phyloP scores from a whole-genome alignment of 352 stramenopile species.

The Phytophthora ramorum region DNA sequence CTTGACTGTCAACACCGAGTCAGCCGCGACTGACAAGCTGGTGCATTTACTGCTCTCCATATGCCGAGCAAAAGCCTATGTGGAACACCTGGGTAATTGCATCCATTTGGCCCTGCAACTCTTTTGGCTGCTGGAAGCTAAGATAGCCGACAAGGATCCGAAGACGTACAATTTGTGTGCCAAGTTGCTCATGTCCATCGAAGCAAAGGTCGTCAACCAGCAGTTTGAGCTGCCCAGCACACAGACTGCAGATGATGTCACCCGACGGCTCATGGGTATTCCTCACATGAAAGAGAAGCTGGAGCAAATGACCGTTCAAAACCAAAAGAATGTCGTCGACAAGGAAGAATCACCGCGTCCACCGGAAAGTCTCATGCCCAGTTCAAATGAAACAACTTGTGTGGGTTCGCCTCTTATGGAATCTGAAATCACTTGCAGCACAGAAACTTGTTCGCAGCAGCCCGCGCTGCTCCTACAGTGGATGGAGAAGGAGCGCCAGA shows the following conservation, averaged over 20 bases:
- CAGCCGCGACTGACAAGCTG: slow-evolving; percentile 69
- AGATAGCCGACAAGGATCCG: slow-evolving; percentile 74
- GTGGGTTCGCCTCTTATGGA: slow-evolving; percentile 6
- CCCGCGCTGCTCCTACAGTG: slow-evolving; percentile 70
- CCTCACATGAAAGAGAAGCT: slow-evolving; percentile 63
- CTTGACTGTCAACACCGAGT: slow-evolving; percentile 68
- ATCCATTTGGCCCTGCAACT: slow-evolving; percentile 75
- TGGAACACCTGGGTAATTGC: slow-evolving; percentile 81
- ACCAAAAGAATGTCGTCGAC: background rate
- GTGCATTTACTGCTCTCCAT: slow-evolving; percentile 81
- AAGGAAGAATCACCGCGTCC: slow-evolving; percentile 18
- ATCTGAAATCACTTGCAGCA: background rate
- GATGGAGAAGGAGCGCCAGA: slow-evolving; percentile 82
- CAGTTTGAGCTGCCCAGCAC: slow-evolving; percentile 64
- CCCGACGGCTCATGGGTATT: slow-evolving; percentile 58
- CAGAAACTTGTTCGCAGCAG: slow-evolving; percentile 25
- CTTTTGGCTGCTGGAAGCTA: slow-evolving; percentile 81
- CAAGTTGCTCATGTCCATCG: slow-evolving; percentile 85
- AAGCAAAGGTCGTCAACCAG: slow-evolving; percentile 85
- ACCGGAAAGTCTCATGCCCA: slow-evolving; percentile 7
- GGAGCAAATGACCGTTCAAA: slow-evolving; percentile 34
- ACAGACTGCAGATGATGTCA: slow-evolving; percentile 43
- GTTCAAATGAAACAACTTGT: background rate
- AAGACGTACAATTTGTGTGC: slow-evolving; percentile 82
- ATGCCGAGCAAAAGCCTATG: slow-evolving; percentile 77